These are phyloP conservation scores for Pythium aristosporum DNA, from an alignment of 352 stramenopile species.

Conservation along the genomic window DNA sequence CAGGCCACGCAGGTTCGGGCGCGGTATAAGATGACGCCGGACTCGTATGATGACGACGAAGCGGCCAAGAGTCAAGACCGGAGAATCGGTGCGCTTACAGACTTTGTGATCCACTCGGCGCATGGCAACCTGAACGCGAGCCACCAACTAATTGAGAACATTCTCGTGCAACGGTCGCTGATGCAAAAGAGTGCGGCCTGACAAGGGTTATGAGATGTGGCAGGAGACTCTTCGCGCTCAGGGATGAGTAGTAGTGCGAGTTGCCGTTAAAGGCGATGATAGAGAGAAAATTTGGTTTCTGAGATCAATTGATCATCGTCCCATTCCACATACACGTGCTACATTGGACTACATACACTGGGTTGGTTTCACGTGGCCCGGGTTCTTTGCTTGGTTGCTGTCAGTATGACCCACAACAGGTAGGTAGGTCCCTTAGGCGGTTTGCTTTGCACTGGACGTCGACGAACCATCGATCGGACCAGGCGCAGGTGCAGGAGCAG, in stretches of 20 bases:
- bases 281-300: no score
- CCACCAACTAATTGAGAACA: slow-evolving; percentile 58
- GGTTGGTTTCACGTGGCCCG: no score
- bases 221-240: no score
- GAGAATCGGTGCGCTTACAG: slow-evolving; percentile 44
- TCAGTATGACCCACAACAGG: no score
- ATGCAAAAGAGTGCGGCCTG: background rate
- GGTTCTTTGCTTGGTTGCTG: no score
- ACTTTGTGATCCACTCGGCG: slow-evolving; percentile 48
- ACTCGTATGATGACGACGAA: slow-evolving; percentile 29
- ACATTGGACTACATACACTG: no score
- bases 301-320: no score
- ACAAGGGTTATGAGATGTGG: background rate
- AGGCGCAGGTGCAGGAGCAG: no score
- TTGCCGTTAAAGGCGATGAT: no score
- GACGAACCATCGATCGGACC: background rate
- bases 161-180: slow-evolving; percentile 11
- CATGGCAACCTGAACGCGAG: slow-evolving; percentile 39
- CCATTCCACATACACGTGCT: no score
- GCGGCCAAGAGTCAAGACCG: slow-evolving; percentile 29
- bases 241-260: no score
- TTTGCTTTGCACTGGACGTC: background rate
- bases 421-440: no score
- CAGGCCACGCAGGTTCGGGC: slow-evolving; percentile 17
- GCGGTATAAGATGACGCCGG: slow-evolving; percentile 23